phyloP scores from a whole-genome alignment of 495 filamentous ascomycete genomes.

The Xylaria telfairii region DNA sequence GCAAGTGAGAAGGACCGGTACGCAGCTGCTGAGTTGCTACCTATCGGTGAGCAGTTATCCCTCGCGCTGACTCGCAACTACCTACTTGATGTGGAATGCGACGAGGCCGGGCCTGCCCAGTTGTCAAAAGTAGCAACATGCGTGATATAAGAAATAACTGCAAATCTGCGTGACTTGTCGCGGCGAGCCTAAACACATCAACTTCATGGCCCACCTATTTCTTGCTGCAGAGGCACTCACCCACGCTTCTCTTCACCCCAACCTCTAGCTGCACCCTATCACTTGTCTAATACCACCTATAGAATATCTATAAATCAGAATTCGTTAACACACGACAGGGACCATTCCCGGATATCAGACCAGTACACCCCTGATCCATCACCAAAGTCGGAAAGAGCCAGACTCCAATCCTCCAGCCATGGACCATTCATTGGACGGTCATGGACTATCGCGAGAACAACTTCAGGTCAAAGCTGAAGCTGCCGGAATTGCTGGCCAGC shows the following conservation, averaged over 20 bases:
- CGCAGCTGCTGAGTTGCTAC: neutral
- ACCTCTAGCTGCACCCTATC: neutral
- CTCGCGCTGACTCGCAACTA: neutral
- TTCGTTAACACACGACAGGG: neutral
- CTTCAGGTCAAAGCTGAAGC: constrained; percentile 28
- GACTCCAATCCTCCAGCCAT: neutral
- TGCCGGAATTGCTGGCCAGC: constrained; percentile 28
- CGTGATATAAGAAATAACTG: neutral
- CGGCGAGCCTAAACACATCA: neutral
- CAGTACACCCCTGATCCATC: neutral
- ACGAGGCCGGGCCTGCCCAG: neutral
- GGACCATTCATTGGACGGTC: constrained; percentile 28
- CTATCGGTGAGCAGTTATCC: neutral
- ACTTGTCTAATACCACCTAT: constrained; percentile 13
- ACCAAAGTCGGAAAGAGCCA: neutral
- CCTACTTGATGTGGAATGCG: neutral
- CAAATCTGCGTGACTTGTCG: neutral
- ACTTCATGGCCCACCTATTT: neutral
- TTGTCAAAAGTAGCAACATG: neutral
- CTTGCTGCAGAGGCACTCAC: neutral
- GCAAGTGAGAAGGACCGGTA: neutral
- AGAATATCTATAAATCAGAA: constrained; percentile 10
- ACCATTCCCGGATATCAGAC: neutral
- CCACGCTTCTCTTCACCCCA: constrained; percentile 2
- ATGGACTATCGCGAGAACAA: constrained; percentile 28